These are phyloP conservation scores for Favolaschia claudopus DNA, from an alignment of 768 basidiomycete genomes.

Conservation along the genomic window DNA sequence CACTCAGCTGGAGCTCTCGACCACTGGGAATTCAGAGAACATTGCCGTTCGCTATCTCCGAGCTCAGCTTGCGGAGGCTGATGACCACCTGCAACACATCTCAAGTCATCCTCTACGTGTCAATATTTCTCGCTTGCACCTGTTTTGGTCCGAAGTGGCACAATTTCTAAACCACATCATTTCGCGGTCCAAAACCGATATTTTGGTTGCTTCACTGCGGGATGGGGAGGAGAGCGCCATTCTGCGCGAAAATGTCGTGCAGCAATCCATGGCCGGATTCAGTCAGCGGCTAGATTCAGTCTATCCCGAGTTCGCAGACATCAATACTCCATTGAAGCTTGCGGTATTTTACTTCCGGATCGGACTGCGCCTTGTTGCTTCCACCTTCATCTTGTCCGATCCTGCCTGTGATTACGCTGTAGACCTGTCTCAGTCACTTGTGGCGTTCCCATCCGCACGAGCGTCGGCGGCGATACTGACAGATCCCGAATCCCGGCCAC, in stretches of 20 bases:
- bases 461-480: conserved; percentile 48
- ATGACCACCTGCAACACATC: conserved; percentile 33
- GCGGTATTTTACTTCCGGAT: conserved; percentile 72
- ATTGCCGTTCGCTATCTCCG: conserved; percentile 55
- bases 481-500: conserved; percentile 33
- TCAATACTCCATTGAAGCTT: conserved; percentile 70
- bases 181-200: conserved; percentile 53
- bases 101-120: conserved; percentile 43
- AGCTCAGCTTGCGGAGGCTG: conserved; percentile 37
- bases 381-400: conserved; percentile 24
- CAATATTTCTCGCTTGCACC: conserved; percentile 58
- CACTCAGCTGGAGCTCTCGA: conserved; percentile 57
- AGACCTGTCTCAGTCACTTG: conserved; percentile 43
- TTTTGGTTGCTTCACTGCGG: conserved; percentile 51
- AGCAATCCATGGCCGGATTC: conserved; percentile 83
- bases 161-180: conserved; percentile 76
- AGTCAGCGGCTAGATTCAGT: conserved; percentile 69
- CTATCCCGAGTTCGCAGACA: conserved; percentile 77
- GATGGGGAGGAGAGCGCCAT: conserved; percentile 44
- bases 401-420: conserved; percentile 31
- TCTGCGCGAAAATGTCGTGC: conserved; percentile 73
- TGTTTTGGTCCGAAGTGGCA: conserved; percentile 78
- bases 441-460: conserved; percentile 61
- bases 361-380: conserved; percentile 66
- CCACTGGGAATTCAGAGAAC: conserved; percentile 65